Evolutionary conservation across 768 basidiomycete species (phyloP).

Genomic region (Wakefieldia striispora): DNA sequence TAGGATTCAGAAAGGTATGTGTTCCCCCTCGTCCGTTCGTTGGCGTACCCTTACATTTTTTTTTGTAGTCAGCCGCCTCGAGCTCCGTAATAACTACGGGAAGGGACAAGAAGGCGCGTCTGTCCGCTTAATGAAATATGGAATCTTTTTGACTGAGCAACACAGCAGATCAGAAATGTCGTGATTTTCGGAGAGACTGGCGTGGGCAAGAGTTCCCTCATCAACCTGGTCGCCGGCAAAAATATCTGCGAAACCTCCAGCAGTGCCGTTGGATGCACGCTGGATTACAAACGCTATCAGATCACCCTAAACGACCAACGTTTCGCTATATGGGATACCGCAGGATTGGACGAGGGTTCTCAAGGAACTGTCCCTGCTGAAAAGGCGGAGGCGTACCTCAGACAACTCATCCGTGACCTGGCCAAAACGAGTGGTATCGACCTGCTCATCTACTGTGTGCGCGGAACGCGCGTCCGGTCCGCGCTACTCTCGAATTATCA

Average conservation of each 20-base stretch:
- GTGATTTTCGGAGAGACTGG: conserved; percentile 45
- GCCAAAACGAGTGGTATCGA: conserved; percentile 35
- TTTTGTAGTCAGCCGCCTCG: conserved; percentile 1
- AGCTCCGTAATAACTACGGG: not conserved
- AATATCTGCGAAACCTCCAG: conserved; percentile 30
- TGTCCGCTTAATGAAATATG: not conserved
- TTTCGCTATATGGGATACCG: conserved; percentile 34
- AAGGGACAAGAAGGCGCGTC: conserved; percentile 12
- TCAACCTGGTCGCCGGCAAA: conserved; percentile 38
- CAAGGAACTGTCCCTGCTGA: conserved; percentile 29
- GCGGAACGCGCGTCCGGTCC: conserved; percentile 37
- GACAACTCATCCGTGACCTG: conserved; percentile 35
- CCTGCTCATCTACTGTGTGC: conserved; percentile 41
- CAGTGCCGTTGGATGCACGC: conserved; percentile 36
- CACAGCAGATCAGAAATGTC: conserved; percentile 31
- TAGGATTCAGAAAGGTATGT: conserved; percentile 5
- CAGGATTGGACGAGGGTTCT: conserved; percentile 31
- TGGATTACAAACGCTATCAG: conserved; percentile 25
- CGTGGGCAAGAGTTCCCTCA: conserved; percentile 43
- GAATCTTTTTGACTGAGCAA: not conserved
- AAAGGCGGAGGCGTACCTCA: conserved; percentile 31
- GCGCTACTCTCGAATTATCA: conserved; percentile 38
- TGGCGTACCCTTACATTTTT: conserved; percentile 1
- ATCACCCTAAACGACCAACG: conserved; percentile 15
- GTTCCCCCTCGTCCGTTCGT: not conserved